Evolutionary conservation across 495 filamentous ascomycete genomes (phyloP).

Genomic region (Pseudotulostoma volvatum): DNA sequence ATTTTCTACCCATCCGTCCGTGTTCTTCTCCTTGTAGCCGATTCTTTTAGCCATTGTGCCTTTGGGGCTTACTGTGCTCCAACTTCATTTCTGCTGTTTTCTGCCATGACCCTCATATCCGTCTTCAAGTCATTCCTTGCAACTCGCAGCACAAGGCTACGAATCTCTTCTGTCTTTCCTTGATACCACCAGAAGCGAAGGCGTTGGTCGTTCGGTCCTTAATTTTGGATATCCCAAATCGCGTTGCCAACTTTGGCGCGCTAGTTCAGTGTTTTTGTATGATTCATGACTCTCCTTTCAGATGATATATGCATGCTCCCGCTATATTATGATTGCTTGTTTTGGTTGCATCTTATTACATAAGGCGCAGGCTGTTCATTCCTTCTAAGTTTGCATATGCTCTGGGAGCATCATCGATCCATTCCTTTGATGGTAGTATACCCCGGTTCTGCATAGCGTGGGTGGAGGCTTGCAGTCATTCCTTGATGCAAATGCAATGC

Average conservation of each 20-base stretch:
- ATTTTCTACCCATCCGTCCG: too few species aligned
- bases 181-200: conserved; percentile 16
- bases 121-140: conserved; percentile 5
- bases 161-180: conserved; percentile 22
- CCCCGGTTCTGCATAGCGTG: too few species aligned
- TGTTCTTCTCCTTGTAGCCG: too few species aligned
- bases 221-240: conserved; percentile 3
- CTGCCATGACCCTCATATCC: background rate
- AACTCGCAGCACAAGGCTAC: conserved; percentile 4
- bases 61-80: background rate
- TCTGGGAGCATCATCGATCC: background rate
- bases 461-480: background rate
- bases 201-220: conserved; percentile 11
- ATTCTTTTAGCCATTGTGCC: too few species aligned
- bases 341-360: background rate
- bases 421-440: too few species aligned
- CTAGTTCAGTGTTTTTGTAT: conserved; percentile 2
- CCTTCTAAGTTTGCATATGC: background rate
- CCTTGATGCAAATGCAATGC: too few species aligned
- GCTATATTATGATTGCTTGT: background rate
- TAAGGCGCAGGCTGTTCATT: background rate
- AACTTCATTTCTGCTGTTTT: background rate
- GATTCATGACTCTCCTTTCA: conserved; percentile 7
- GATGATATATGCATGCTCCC: conserved; percentile 4
- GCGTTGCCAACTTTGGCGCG: background rate